Conservation (phyloP, 352 stramenopile genomes). For the Peronosclerospora sorghi region DNA sequence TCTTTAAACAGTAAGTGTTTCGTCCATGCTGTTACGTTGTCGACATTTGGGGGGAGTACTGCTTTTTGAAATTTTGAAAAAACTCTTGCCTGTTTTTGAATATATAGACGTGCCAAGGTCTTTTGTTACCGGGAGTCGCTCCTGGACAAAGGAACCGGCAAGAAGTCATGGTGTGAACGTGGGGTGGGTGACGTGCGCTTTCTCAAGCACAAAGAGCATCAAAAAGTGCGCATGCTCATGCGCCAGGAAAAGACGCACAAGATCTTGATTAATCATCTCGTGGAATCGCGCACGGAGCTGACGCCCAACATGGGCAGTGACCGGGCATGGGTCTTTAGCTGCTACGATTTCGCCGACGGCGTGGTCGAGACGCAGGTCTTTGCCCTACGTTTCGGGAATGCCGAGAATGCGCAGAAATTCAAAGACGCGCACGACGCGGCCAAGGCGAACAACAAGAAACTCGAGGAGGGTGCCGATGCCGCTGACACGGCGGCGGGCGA, state of each 20-base stretch:
- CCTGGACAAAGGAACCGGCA: conserved; percentile 95
- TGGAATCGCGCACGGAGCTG: conserved; percentile 93
- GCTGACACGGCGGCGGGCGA: conserved; percentile 87
- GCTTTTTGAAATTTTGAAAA: too few relatives aligned
- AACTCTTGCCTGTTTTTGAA: too few relatives aligned
- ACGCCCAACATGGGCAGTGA: conserved; percentile 94
- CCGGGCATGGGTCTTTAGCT: conserved; percentile 96
- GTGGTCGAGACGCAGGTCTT: conserved; percentile 87
- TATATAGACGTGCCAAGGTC: conserved; percentile 88
- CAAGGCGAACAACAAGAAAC: conserved; percentile 91
- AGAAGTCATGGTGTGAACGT: conserved; percentile 96
- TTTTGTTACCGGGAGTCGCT: conserved; percentile 96
- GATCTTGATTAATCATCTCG: conserved; percentile 95
- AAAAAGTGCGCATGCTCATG: conserved; percentile 94
- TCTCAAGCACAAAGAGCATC: conserved; percentile 93
- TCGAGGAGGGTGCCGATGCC: conserved; percentile 88
- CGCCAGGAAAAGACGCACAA: conserved; percentile 99
- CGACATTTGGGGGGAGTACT: too few relatives aligned
- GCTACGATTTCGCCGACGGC: conserved; percentile 96
- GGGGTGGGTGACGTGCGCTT: conserved; percentile 95
- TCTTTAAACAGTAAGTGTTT: conserved; percentile 85
- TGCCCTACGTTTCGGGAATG: conserved; percentile 90
- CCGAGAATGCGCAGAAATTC: conserved; percentile 94
- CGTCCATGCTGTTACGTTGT: too few relatives aligned
- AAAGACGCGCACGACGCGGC: conserved; percentile 91